Base-by-base conservation (phyloP, 176 grass and related monocot species). In the Avena atlantica region DNA sequence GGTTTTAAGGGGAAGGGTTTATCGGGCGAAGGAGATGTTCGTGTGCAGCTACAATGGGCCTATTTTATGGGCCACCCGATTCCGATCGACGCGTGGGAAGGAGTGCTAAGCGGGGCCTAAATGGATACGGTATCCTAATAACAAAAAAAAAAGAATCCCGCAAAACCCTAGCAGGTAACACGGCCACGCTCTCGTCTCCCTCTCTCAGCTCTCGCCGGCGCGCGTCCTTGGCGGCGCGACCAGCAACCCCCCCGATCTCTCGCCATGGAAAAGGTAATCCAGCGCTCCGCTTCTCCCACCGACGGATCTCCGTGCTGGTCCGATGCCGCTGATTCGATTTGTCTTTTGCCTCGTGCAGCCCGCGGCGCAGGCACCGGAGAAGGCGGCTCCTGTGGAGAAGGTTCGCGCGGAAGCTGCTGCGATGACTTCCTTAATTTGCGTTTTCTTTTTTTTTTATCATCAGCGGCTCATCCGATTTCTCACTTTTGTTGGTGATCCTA, bases 181-280 rank as follows among this genome's bases (percentile, higher is more conserved):
- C 52, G 15, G 52, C 52, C 15, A 55, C 52, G 52, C 52, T 55
- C 52, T 61, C 58, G 58, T n/a, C 20, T 9, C 20, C 58, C 57
- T 0, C 36, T 3, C 67, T n/a, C 37, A 21, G 19, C 37, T 21
- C 19, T 21, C 70, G 11, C 70, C 34, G 44, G 29, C 64, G 29
- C 64, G 64, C 27, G 5, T 6, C 64, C 27, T 16, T 12, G 14
- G 20, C 66, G 66, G 66, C 66, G 70, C 70, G 70, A 74, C 42
- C 37, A 47, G 40, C 70, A n/a, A 19, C 6, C 42, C 42, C 42
- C 42, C 70, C 70, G 70, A 48, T 48, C 71, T 21, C 45, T 25
- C 71, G 0, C 72, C 72, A 75, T 75, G 72, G 72, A 75, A 1
- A 75, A 75, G 72, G 72, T 75, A 75, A 75, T 0, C 23, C 72